These are phyloP conservation scores for Letharia lupina DNA, from an alignment of 495 filamentous ascomycete genomes.

Conservation along the genomic window DNA sequence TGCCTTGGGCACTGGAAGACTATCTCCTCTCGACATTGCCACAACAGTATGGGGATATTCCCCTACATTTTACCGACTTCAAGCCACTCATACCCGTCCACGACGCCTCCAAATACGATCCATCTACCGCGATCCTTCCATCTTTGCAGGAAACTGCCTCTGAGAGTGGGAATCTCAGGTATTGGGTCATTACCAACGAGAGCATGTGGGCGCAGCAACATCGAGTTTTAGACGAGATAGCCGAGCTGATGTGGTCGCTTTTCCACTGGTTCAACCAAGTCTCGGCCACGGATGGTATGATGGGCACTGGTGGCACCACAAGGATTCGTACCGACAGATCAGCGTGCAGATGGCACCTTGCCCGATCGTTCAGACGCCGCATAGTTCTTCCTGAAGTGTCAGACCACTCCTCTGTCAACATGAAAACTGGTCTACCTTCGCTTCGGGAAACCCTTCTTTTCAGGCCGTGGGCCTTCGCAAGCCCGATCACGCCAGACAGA, in stretches of 20 bases:
- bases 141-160: constrained; percentile 15
- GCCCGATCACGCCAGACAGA: constrained; percentile 5
- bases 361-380: constrained; percentile 19
- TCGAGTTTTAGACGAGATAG: constrained; percentile 25
- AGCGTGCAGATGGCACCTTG: constrained; percentile 15
- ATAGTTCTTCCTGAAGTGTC: constrained; percentile 18
- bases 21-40: constrained; percentile 15
- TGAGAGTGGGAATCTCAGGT: constrained; percentile 28
- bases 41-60: constrained; percentile 8
- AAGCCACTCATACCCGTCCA: constrained; percentile 26
- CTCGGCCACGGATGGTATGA: background rate
- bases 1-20: constrained; percentile 26
- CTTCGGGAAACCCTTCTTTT: constrained; percentile 24
- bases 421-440: constrained; percentile 5
- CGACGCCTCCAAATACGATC: constrained; percentile 12
- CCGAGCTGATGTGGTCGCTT: constrained; percentile 32
- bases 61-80: constrained; percentile 5
- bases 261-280: constrained; percentile 23
- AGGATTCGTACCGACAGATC: background rate
- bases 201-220: constrained; percentile 34
- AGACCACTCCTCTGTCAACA: background rate
- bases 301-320: background rate
- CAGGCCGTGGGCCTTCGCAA: constrained; percentile 23
- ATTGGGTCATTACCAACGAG: constrained; percentile 32
- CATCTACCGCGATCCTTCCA: constrained; percentile 12